These are phyloP conservation scores for Zygosaccharomyces bisporus DNA, from an alignment of 805 yeast genomes.

Conservation along the genomic window DNA sequence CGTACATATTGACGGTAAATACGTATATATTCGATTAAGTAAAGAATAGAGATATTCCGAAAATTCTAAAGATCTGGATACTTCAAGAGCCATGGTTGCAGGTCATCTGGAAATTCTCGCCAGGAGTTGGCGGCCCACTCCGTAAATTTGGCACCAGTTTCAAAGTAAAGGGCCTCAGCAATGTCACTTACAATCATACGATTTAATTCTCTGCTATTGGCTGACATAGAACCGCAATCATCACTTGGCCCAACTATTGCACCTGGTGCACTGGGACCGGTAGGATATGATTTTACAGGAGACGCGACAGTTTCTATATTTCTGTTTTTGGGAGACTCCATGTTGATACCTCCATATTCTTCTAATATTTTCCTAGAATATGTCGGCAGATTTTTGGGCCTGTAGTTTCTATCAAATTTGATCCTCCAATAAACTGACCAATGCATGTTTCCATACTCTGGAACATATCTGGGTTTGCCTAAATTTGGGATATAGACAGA, in stretches of 20 bases:
- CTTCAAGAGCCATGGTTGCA: slow-evolving; percentile 15
- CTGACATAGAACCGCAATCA: not conserved
- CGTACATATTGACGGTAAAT: slow-evolving; percentile 5
- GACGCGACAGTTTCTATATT: slow-evolving; percentile 11
- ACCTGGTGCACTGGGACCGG: not conserved
- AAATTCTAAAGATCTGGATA: slow-evolving; percentile 18
- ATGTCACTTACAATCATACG: slow-evolving; percentile 5
- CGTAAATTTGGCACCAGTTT: slow-evolving; percentile 18
- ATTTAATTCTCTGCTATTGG: slow-evolving; percentile 5
- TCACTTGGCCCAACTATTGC: not conserved
- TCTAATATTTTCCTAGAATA: slow-evolving; percentile 30
- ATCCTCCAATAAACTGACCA: slow-evolving; percentile 64
- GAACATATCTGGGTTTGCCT: slow-evolving; percentile 51
- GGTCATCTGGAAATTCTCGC: slow-evolving; percentile 39
- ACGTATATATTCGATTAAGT: slow-evolving; percentile 14
- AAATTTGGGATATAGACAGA: slow-evolving; percentile 51
- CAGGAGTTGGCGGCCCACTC: slow-evolving; percentile 34
- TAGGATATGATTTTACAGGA: slow-evolving; percentile 11
- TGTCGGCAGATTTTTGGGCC: slow-evolving; percentile 44
- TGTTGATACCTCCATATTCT: slow-evolving; percentile 18
- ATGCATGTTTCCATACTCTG: slow-evolving; percentile 46
- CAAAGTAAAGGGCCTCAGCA: slow-evolving; percentile 11
- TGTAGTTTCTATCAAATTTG: slow-evolving; percentile 44
- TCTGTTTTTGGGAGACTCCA: slow-evolving; percentile 7
- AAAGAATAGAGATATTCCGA: slow-evolving; percentile 3